Percentiles rank a stretch among this genome's conserved stretches.
phyloP scores from a whole-genome alignment of 2,329 filamentous ascomycete species.

The Arthrinium puccinioides region DNA sequence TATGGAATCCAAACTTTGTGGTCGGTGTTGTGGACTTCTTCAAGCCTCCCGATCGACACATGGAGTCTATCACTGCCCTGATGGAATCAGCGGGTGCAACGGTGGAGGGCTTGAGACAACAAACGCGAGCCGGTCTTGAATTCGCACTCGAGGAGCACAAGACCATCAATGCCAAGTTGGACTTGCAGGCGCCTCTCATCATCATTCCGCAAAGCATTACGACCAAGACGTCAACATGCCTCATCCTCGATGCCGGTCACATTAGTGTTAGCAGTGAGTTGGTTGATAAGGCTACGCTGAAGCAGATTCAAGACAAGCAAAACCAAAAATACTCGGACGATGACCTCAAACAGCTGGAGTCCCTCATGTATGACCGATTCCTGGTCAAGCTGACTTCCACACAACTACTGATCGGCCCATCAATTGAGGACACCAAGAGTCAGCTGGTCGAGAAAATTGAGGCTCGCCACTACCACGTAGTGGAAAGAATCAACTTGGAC shows the following conservation, averaged over 20 bases:
- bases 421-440: slow-evolving; percentile 80
- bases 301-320: slow-evolving; percentile 86
- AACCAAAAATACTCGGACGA: slow-evolving; percentile 79
- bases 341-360: slow-evolving; percentile 81
- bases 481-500: slow-evolving; percentile 95
- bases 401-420: slow-evolving; percentile 89
- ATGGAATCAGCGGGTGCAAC: slow-evolving; percentile 95
- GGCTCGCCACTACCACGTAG: slow-evolving; percentile 72
- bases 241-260: slow-evolving; percentile 94
- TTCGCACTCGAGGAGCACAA: slow-evolving; percentile 97
- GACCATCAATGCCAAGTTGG: slow-evolving; percentile 91
- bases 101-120: slow-evolving; percentile 88
- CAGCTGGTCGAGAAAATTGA: slow-evolving; percentile 66
- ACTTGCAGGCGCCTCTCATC: slow-evolving; percentile 91
- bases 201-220: slow-evolving; percentile 94
- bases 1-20: slow-evolving; percentile 93
- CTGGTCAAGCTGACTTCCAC: slow-evolving; percentile 88
- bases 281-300: slow-evolving; percentile 83
- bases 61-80: slow-evolving; percentile 94
- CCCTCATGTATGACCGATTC: slow-evolving; percentile 97
- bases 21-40: slow-evolving; percentile 93
- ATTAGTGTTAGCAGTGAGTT: slow-evolving; percentile 90
- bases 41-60: slow-evolving; percentile 89
- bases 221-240: slow-evolving; percentile 69
- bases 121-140: slow-evolving; percentile 90